Evolutionary conservation across 192 early-diverging fungal species (phyloP).

Genomic region (Coemansia sp.): DNA sequence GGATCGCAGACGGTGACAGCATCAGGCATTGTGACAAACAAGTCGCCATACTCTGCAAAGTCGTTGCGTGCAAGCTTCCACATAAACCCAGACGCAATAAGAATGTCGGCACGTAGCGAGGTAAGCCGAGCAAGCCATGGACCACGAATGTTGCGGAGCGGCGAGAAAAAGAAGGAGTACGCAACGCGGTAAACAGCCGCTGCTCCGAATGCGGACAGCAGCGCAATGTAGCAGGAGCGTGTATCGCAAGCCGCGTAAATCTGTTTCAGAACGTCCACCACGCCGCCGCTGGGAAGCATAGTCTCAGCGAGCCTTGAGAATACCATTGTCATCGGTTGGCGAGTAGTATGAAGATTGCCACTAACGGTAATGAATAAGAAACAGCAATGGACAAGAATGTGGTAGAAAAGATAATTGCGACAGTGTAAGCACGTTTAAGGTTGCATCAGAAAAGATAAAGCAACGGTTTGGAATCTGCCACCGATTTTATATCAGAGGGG

Average conservation of each 20-base stretch:
- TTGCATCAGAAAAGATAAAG: no score
- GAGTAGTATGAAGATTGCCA: not conserved
- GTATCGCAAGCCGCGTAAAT: not conserved
- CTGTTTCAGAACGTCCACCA: not conserved
- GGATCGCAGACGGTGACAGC: conserved; percentile 26
- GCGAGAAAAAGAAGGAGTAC: not conserved
- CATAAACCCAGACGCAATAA: not conserved
- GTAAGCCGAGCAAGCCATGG: not conserved
- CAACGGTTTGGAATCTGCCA: no score
- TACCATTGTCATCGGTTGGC: not conserved
- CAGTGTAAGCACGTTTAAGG: no score
- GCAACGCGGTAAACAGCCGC: not conserved
- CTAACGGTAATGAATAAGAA: not conserved
- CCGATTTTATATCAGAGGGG: no score
- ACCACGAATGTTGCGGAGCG: not conserved
- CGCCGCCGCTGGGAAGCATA: not conserved
- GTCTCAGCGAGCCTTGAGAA: not conserved
- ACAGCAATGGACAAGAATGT: not conserved
- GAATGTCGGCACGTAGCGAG: not conserved
- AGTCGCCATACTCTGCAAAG: conserved; percentile 21
- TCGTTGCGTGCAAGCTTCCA: not conserved
- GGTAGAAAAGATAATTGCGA: not conserved
- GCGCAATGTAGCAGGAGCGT: not conserved
- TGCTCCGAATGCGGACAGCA: not conserved
- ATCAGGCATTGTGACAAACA: conserved; percentile 16